A percentile compares a stretch with the other conserved stretches of the same genome.
These are phyloP conservation scores for Collybiopsis confluens DNA, from an alignment of 768 basidiomycete species.

Conservation along the genomic window DNA sequence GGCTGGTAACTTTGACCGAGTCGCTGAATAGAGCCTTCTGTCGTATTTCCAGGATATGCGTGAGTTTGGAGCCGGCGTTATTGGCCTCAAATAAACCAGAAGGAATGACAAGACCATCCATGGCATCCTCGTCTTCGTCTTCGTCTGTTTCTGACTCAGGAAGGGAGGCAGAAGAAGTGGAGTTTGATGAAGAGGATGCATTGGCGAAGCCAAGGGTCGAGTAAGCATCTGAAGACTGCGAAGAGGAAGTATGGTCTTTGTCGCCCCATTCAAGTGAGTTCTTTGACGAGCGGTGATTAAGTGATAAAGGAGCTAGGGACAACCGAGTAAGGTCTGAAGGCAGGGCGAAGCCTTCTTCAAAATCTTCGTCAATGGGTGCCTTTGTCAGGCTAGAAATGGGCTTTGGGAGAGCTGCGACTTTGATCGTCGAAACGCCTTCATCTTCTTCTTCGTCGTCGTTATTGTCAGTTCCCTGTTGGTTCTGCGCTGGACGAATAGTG, in stretches of 20 bases:
- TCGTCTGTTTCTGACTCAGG: slow-evolving; percentile 73
- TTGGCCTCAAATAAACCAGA: slow-evolving; percentile 71
- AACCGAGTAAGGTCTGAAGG: slow-evolving; percentile 78
- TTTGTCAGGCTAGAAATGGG: slow-evolving; percentile 29
- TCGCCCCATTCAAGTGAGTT: slow-evolving; percentile 84
- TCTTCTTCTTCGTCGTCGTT: slow-evolving; percentile 68
- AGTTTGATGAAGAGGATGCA: slow-evolving; percentile 67
- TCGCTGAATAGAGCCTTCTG: slow-evolving; percentile 44
- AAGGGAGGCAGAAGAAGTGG: slow-evolving; percentile 58
- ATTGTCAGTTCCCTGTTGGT: slow-evolving; percentile 37
- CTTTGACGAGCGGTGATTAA: slow-evolving; percentile 77
- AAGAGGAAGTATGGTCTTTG: slow-evolving; percentile 76
- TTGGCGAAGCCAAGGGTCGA: slow-evolving; percentile 75
- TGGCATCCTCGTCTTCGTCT: slow-evolving; percentile 59
- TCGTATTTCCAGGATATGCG: slow-evolving; percentile 49
- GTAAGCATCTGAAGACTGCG: slow-evolving; percentile 85
- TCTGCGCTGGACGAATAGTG: slow-evolving; percentile 65
- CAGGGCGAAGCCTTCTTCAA: slow-evolving; percentile 79
- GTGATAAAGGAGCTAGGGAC: slow-evolving; percentile 74
- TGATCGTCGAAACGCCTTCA: slow-evolving; percentile 81
- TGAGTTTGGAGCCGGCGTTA: slow-evolving; percentile 48
- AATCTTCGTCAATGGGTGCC: slow-evolving; percentile 63
- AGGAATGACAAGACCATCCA: slow-evolving; percentile 81
- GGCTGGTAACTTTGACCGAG: slow-evolving; percentile 44
- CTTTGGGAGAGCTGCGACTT: slow-evolving; percentile 52